Percentiles rank a stretch among this genome's conserved stretches.
These are phyloP conservation scores for Starmerella etchellsii DNA, from an alignment of 805 yeast genomes.

Conservation along the genomic window DNA sequence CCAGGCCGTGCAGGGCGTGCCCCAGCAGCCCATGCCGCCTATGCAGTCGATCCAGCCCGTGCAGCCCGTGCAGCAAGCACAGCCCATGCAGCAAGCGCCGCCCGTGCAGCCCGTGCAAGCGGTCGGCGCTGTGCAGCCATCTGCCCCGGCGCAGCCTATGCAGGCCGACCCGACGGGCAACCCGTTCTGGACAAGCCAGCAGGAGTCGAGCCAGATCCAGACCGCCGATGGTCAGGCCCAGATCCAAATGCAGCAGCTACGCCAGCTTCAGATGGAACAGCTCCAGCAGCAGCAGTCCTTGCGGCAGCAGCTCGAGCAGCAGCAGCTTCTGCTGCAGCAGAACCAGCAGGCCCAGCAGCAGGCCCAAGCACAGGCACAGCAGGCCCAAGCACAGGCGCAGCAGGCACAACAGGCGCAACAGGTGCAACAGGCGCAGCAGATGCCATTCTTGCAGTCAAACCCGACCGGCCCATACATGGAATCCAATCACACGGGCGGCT, in stretches of 20 bases:
- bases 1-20: background rate
- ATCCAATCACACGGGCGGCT: conserved; percentile 10
- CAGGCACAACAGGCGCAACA: conserved; percentile 10
- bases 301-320: conserved; percentile 21
- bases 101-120: background rate
- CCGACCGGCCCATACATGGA: too few species aligned
- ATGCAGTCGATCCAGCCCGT: background rate
- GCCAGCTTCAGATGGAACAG: conserved; percentile 22
- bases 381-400: conserved; percentile 13
- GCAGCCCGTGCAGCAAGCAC: conserved; percentile 4
- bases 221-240: conserved; percentile 21
- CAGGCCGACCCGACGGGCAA: conserved; percentile 1
- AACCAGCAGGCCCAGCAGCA: conserved; percentile 15
- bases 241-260: conserved; percentile 24
- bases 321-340: conserved; percentile 16
- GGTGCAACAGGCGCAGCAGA: conserved; percentile 4
- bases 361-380: conserved; percentile 20
- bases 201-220: conserved; percentile 19
- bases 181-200: conserved; percentile 20
- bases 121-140: background rate
- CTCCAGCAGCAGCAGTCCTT: conserved; percentile 20
- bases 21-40: background rate
- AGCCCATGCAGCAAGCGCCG: background rate
- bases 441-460: too few species aligned
- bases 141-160: background rate